Conservation (phyloP, 148 eudicot species). For the Chenopodium album region DNA sequence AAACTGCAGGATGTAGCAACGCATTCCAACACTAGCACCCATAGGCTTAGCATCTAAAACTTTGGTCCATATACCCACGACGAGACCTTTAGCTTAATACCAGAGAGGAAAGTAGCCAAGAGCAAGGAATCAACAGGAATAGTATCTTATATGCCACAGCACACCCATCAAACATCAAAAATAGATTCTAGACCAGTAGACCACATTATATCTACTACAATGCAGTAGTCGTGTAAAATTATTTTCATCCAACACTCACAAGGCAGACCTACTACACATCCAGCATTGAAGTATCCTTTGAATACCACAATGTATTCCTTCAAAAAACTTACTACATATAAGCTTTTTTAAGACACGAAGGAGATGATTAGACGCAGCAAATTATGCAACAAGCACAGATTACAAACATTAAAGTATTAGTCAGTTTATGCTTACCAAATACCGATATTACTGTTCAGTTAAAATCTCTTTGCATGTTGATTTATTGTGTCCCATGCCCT, state of each 20-base stretch:
- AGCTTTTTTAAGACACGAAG: not conserved
- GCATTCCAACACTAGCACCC: not conserved
- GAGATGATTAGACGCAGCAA: not conserved
- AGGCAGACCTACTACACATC: not conserved
- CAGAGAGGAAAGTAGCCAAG: not conserved
- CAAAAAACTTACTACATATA: not conserved
- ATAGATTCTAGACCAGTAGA: not conserved
- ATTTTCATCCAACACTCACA: not conserved
- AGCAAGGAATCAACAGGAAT: not conserved
- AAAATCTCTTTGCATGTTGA: slow-evolving; percentile 74
- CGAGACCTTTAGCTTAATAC: not conserved
- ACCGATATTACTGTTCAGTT: slow-evolving; percentile 25
- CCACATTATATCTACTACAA: not conserved
- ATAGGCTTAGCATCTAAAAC: not conserved
- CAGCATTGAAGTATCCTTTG: not conserved
- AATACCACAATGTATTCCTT: not conserved
- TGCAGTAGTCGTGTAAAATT: not conserved
- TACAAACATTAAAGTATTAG: not conserved
- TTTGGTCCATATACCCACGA: not conserved
- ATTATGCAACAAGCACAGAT: not conserved
- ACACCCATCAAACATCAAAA: not conserved
- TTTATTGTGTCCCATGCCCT: slow-evolving; percentile 85
- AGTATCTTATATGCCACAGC: not conserved
- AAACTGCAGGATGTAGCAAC: not conserved
- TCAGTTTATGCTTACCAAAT: slow-evolving; percentile 22